Evolutionary conservation across 768 basidiomycete species (phyloP).

Genomic region (Nidularia pulvinata): DNA sequence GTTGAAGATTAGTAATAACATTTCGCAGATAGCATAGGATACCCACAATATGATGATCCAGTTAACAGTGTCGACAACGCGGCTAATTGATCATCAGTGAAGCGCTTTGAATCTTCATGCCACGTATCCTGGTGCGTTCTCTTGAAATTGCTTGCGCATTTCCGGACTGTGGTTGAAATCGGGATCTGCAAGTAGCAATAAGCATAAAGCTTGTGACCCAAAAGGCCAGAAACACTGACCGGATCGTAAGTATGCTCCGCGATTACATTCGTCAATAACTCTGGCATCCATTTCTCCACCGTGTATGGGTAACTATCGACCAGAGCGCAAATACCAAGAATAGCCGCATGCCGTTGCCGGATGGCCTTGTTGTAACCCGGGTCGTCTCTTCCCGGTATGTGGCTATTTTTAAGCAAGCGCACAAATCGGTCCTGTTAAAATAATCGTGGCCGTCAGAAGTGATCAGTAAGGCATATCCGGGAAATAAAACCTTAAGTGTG

Average conservation of each 20-base stretch:
- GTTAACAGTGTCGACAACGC: conserved; percentile 83
- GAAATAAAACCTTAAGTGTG: conserved; percentile 57
- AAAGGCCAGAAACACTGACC: conserved; percentile 29
- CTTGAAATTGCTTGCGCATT: conserved; percentile 80
- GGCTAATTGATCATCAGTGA: conserved; percentile 82
- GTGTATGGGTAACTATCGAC: conserved; percentile 97
- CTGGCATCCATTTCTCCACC: conserved; percentile 93
- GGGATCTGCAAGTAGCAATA: conserved; percentile 51
- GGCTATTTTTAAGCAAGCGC: conserved; percentile 66
- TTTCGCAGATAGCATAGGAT: neutral
- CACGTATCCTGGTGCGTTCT: conserved; percentile 88
- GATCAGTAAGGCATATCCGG: neutral
- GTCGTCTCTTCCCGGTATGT: conserved; percentile 63
- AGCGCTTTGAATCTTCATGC: conserved; percentile 87
- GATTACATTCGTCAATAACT: conserved; percentile 74
- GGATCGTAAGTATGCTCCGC: conserved; percentile 89
- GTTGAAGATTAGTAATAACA: neutral
- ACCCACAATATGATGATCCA: conserved; percentile 82
- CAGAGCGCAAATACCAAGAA: conserved; percentile 92
- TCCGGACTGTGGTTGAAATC: conserved; percentile 81
- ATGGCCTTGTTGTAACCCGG: conserved; percentile 69
- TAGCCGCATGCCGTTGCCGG: conserved; percentile 84
- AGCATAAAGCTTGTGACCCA: conserved; percentile 7
- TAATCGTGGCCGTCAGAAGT: conserved; percentile 1
- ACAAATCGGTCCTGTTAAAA: conserved; percentile 70